phyloP scores from a whole-genome alignment of 345 rosid genomes.

The Camelina sativa region DNA sequence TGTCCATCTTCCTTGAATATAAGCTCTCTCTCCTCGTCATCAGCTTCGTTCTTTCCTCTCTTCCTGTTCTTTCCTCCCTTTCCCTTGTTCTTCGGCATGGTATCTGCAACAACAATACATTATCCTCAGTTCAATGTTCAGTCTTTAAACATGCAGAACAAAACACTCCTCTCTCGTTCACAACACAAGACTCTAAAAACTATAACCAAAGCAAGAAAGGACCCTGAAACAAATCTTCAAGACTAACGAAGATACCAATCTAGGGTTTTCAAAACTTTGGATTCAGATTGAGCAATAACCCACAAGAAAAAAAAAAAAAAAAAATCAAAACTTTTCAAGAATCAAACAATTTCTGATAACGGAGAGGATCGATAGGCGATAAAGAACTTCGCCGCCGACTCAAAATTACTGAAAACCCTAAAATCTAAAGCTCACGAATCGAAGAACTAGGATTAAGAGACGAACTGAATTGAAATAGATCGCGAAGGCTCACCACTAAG shows the following conservation, averaged over 20 bases:
- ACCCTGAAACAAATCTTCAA: no score
- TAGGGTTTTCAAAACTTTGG: slow-evolving; percentile 20
- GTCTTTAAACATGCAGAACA: not conserved
- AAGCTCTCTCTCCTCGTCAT: slow-evolving; percentile 77
- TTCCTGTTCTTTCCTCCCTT: slow-evolving; percentile 91
- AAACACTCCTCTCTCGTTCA: not conserved
- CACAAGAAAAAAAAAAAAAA: not conserved
- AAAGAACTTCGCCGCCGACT: not conserved
- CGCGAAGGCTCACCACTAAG: slow-evolving; percentile 29
- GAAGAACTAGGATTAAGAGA: slow-evolving; percentile 12
- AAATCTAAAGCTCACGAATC: slow-evolving; percentile 7
- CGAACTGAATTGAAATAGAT: not conserved
- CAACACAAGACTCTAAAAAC: not conserved
- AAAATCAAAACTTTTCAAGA: slow-evolving; percentile 4
- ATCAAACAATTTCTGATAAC: not conserved
- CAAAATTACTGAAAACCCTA: slow-evolving; percentile 23
- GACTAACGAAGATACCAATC: slow-evolving; percentile 9
- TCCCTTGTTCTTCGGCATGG: slow-evolving; percentile 86
- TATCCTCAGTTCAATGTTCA: not conserved
- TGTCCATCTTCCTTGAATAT: slow-evolving; percentile 81
- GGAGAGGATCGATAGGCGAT: not conserved
- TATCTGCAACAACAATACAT: slow-evolving; percentile 17
- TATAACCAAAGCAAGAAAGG: not conserved
- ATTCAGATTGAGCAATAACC: not conserved
- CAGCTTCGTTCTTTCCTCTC: slow-evolving; percentile 88